Conservation (phyloP, 306 rosid genomes). For the Rosa persica region DNA sequence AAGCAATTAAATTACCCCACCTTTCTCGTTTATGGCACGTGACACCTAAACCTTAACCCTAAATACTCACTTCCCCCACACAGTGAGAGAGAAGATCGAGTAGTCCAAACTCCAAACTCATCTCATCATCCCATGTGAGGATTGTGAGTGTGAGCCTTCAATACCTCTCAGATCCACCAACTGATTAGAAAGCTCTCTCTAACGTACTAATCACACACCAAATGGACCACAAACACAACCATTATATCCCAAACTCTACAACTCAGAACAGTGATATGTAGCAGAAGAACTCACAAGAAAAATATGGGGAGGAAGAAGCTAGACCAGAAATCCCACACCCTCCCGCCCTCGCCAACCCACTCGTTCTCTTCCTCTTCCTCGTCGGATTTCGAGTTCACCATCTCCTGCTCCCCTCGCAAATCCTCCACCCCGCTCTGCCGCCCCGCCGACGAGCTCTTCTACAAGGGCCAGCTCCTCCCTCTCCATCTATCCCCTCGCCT, state of each 20-base stretch:
- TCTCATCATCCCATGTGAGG: slow-evolving; percentile 39
- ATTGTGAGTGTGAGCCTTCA: neutral
- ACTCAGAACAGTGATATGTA: neutral
- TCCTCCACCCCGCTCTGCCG: slow-evolving; percentile 69
- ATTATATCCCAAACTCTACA: slow-evolving; percentile 6
- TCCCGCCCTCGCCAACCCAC: slow-evolving; percentile 75
- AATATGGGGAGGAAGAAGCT: slow-evolving; percentile 40
- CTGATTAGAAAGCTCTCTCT: neutral
- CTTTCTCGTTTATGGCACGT: slow-evolving; percentile 64
- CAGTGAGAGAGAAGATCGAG: neutral
- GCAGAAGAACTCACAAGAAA: neutral
- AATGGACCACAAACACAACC: neutral
- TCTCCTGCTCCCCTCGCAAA: slow-evolving; percentile 71
- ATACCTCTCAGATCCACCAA: slow-evolving; percentile 12
- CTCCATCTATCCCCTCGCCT: slow-evolving; percentile 77
- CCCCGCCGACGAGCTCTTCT: slow-evolving; percentile 93
- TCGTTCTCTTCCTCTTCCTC: slow-evolving; percentile 81
- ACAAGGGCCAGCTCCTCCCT: slow-evolving; percentile 83
- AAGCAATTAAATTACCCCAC: slow-evolving; percentile 9
- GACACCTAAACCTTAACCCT: slow-evolving; percentile 26
- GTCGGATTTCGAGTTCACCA: slow-evolving; percentile 83
- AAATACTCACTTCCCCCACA: neutral
- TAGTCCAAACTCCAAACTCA: neutral
- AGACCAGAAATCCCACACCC: slow-evolving; percentile 50
- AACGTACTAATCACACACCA: neutral